A percentile compares a stretch with the other conserved stretches of the same genome.
These are phyloP conservation scores for Candida silvicultrix DNA, from an alignment of 805 yeast genomes.

Conservation along the genomic window DNA sequence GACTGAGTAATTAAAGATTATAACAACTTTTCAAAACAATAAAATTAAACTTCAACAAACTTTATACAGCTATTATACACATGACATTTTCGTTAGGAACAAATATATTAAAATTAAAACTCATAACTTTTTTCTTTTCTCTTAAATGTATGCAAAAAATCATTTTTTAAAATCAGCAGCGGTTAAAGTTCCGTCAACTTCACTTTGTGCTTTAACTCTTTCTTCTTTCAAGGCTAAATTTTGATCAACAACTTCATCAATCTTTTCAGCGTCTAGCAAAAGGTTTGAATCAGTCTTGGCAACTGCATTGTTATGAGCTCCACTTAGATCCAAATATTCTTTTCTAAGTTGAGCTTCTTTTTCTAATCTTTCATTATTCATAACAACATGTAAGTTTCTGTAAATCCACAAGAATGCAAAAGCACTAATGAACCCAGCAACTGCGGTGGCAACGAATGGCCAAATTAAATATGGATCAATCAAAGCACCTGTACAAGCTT, in stretches of 20 bases:
- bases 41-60: not conserved
- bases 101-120: not conserved
- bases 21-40: not conserved
- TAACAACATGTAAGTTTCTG: slow-evolving; percentile 2
- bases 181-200: not conserved
- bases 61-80: not conserved
- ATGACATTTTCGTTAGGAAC: not conserved
- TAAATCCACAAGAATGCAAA: slow-evolving; percentile 35
- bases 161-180: not conserved
- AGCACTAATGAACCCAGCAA: slow-evolving; percentile 52
- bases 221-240: not conserved
- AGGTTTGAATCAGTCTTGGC: not conserved
- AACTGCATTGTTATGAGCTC: not conserved
- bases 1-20: too few species aligned
- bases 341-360: not conserved
- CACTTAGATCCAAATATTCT: not conserved
- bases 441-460: slow-evolving; percentile 57
- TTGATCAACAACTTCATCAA: not conserved
- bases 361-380: slow-evolving; percentile 1
- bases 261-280: not conserved
- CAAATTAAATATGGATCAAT: slow-evolving; percentile 61
- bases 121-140: not conserved
- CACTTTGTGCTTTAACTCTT: not conserved
- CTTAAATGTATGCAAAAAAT: not conserved
- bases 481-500: slow-evolving; percentile 61